Base-by-base conservation (phyloP, 1,139 yeast genomes). In the Sugiyamaella castrensis region DNA sequence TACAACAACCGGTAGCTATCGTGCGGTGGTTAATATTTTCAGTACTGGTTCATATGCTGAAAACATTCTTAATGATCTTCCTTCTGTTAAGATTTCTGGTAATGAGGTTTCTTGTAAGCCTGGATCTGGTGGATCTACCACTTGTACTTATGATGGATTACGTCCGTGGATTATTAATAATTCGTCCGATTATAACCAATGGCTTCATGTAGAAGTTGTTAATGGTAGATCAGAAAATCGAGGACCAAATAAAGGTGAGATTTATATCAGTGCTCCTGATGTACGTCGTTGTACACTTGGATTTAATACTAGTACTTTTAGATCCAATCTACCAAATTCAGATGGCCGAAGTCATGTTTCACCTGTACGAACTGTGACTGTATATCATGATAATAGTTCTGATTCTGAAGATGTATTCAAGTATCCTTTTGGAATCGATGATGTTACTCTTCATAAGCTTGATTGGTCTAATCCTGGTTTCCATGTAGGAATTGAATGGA, bases 401-500 rank as follows among this genome's bases (percentile, higher is more conserved):
- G 43, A 46, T 7, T 43, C 51, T n/a, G 48, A 51, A 15, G 59
- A 58, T 37, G 50, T 48, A 46, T 51, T 54, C 43, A 53, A 60
- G 32, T 54, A 56, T 50, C 54, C 56, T 38, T 51, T 53, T 37
- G 95, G 96, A 12, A 83, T 87, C 46, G 79, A 81, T 53, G 74
- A 73, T 46, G 59, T 86, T 4, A 76, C 76, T 40, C 64, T 88
- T 50, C 86, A 84, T 63, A 86, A 84, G 61, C 69, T 84, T 32
- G 74, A 77, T 58, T 83, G 87, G 82, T 69, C 76, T 12, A 71
- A 71, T 45, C 57, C 65, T 2, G 70, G 73, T 1, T 84, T 79
- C 60, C 84, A 76, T 55, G 55, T 88, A 43, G 86, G 83, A 1
- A 62, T 88, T 49, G 86, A 85, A 60, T 87, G 96, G 96, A 72